These are phyloP conservation scores for Pulveroboletus sp. DNA, from an alignment of 768 basidiomycete genomes.

Conservation along the genomic window DNA sequence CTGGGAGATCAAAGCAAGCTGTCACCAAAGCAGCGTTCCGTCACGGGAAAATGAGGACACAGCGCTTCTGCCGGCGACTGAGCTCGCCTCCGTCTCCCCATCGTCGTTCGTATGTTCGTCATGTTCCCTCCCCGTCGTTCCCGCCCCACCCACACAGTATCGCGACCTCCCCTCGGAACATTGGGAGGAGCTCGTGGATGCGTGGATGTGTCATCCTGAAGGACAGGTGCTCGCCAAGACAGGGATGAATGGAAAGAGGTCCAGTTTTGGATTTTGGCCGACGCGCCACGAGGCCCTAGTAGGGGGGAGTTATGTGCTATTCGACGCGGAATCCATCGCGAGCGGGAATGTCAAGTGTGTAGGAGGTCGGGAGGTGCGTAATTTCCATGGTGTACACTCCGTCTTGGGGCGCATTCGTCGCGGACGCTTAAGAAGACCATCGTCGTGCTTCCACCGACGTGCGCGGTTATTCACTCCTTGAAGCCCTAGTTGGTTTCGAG, in stretches of 20 bases:
- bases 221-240: constrained; percentile 63
- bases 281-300: constrained; percentile 67
- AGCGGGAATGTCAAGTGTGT: constrained; percentile 26
- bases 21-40: constrained; percentile 24
- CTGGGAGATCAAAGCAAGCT: constrained; percentile 66
- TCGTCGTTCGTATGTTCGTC: constrained; percentile 72
- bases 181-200: constrained; percentile 95
- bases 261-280: constrained; percentile 73
- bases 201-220: constrained; percentile 97
- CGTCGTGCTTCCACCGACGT: constrained; percentile 70
- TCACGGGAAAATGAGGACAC: constrained; percentile 29
- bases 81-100: constrained; percentile 52
- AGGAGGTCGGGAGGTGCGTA: constrained; percentile 46
- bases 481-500: constrained; percentile 61
- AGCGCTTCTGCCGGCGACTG: constrained; percentile 63
- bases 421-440: constrained; percentile 93
- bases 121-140: constrained; percentile 69
- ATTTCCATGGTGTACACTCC: constrained; percentile 5
- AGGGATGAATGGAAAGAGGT: constrained; percentile 33
- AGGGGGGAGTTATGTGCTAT: constrained; percentile 85
- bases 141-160: constrained; percentile 53
- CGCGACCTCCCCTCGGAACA: constrained; percentile 92
- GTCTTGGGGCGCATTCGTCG: neutral
- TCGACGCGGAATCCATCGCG: constrained; percentile 58
- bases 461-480: constrained; percentile 21